These are phyloP conservation scores for Metarhizium rileyi DNA, from an alignment of 2,329 filamentous ascomycete species.

Conservation along the genomic window DNA sequence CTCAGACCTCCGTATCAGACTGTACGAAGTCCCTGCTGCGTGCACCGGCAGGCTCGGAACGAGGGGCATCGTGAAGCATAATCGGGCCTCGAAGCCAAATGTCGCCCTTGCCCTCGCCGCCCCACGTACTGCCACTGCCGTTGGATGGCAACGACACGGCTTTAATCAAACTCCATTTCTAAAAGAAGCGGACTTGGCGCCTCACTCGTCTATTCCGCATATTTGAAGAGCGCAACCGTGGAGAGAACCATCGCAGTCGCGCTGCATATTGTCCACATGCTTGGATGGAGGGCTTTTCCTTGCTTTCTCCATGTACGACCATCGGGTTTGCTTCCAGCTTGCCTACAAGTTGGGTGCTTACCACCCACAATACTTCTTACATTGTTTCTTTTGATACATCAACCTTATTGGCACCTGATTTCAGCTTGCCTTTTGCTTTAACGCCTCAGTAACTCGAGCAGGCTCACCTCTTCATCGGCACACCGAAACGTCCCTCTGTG, in stretches of 20 bases:
- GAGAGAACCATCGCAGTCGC: too few relatives aligned
- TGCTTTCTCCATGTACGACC: neutral
- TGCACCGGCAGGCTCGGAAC: slow-evolving; percentile 3
- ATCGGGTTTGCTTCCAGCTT: neutral
- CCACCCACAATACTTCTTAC: neutral
- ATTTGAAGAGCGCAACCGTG: too few relatives aligned
- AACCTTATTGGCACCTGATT: neutral
- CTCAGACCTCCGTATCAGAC: too few relatives aligned
- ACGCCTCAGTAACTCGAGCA: neutral
- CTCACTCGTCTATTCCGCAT: neutral
- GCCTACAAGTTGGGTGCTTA: neutral
- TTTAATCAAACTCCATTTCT: neutral
- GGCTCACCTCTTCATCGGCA: neutral
- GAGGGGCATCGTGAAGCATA: neutral
- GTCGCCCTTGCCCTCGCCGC: neutral
- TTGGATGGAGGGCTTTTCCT: neutral
- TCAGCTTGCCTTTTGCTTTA: neutral
- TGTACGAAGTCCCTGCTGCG: too few relatives aligned
- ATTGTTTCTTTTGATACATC: neutral
- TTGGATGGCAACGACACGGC: neutral
- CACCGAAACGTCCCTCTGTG: neutral
- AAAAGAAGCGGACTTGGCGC: neutral
- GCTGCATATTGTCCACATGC: too few relatives aligned
- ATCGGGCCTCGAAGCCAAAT: neutral
- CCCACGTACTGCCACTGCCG: neutral